Conservation (phyloP, 306 rosid species). For the Datisca glomerata region DNA sequence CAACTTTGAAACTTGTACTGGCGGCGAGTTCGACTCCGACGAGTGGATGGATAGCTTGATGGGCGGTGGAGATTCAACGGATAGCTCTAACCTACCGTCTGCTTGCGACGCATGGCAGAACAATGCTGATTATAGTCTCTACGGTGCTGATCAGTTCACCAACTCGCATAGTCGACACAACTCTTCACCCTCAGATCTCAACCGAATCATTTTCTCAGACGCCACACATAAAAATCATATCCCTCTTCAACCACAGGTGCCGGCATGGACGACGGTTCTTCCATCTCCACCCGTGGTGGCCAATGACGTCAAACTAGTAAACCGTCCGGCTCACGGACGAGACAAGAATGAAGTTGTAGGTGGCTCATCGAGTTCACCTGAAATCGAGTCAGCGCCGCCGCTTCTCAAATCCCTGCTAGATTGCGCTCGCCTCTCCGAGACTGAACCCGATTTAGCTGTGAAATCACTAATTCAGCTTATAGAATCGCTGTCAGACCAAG, state of each 20-base stretch:
- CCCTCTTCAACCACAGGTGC: constrained; percentile 17
- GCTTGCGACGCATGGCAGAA: constrained; percentile 39
- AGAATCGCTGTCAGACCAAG: constrained; percentile 53
- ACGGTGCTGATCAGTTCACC: constrained; percentile 38
- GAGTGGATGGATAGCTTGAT: constrained; percentile 92
- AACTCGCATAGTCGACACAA: constrained; percentile 31
- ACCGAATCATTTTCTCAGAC: constrained; percentile 29
- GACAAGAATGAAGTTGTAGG: constrained; percentile 15
- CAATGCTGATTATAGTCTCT: constrained; percentile 37
- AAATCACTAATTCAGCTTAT: constrained; percentile 38
- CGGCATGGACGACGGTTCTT: constrained; percentile 24
- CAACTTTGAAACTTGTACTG: constrained; percentile 23
- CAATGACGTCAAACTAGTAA: constrained; percentile 20
- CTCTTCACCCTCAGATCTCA: constrained; percentile 51
- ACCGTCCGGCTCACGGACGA: constrained; percentile 3
- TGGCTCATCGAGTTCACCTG: constrained; percentile 30
- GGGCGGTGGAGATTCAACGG: constrained; percentile 61
- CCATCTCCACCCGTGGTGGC: constrained; percentile 16
- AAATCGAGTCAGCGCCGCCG: constrained; percentile 46
- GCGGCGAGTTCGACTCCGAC: constrained; percentile 74
- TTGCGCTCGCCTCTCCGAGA: constrained; percentile 40
- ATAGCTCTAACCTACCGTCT: constrained; percentile 44
- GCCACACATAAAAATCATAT: background rate
- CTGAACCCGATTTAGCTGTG: constrained; percentile 49
- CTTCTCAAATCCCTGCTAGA: constrained; percentile 51